A percentile compares a stretch with the other conserved stretches of the same genome.
These are phyloP conservation scores for Cytospora piceicola DNA, from an alignment of 2,329 filamentous ascomycete genomes.

Conservation along the genomic window DNA sequence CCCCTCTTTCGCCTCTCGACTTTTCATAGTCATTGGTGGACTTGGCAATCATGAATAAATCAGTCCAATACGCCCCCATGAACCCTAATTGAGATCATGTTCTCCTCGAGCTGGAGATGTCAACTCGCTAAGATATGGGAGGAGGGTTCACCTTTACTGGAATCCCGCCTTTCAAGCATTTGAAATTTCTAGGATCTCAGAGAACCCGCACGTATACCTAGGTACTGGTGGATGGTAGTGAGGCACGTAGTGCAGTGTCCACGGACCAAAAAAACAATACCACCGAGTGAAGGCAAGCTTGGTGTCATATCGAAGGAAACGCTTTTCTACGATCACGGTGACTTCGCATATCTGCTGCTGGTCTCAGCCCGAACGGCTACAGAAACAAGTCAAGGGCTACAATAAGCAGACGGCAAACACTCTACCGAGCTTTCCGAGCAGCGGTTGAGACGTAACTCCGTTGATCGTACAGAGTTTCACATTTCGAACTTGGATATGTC, in stretches of 20 bases:
- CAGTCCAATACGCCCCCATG: background rate
- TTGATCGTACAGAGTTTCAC: background rate
- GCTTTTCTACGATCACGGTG: background rate
- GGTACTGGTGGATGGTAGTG: background rate
- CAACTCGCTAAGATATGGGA: background rate
- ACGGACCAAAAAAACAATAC: too few species aligned
- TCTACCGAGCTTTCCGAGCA: background rate
- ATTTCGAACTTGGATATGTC: background rate
- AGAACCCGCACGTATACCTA: background rate
- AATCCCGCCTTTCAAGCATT: background rate
- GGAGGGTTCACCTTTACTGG: background rate
- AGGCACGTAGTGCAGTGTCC: background rate
- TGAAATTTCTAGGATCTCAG: background rate
- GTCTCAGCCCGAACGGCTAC: background rate
- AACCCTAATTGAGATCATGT: too few species aligned
- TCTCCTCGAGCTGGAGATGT: background rate
- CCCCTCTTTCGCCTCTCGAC: too few species aligned
- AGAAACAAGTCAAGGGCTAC: background rate
- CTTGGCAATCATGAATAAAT: background rate
- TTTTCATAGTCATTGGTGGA: background rate
- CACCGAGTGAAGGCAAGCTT: background rate
- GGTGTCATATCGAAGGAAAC: background rate
- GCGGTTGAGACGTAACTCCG: background rate
- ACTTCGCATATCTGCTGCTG: background rate
- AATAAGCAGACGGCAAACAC: background rate